Evolutionary conservation across 2,329 filamentous ascomycete species (phyloP), one percentile per base, ranked within the genome.

Genomic region (Fusarium pilosicola): DNA sequence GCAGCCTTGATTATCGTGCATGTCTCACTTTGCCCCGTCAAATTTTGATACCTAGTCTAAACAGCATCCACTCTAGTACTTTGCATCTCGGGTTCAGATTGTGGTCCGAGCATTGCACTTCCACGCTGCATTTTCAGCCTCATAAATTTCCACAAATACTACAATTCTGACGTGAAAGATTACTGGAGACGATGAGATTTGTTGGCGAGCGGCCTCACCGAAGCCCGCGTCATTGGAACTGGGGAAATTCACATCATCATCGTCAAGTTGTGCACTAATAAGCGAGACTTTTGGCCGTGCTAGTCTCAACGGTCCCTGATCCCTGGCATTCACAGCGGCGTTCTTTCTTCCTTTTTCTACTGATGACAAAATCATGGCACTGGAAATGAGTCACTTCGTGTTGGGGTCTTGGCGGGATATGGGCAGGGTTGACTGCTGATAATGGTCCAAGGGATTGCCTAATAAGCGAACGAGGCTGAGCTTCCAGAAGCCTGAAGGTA

Each of bases 301-400:
- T 70, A 68, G 58, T 32, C 45, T 59, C 56, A 69, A 74, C 59
- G 59, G 68, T 55, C 52, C 48, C 59, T 69, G 71, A 42, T 62
- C 67, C 48, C 60, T 73, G 65, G 20, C 51, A 38, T 41, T 62
- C 34, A 68, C 49, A 42, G 44, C 22, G 36, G 46, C 32, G 14
- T 28, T 56, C 38, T 55, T 41, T 58, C 45, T 46, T 28, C 41
- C 36, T 36, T 54, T 71, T 30, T 24, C 42, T 45, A n/a, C 20
- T 45, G 32, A 44, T 70, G 52, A 69, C 64, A 67, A 66, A 69
- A 69, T 48, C 45, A 69, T 74, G 39, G 48, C 41, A 61, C 48
- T 44, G 41, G 62, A 68, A 58, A 71, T 71, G 62, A 71, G 68
- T 71, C 68, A 71, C 68, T 45, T 54, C 65, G 45, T 61, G 52